phyloP scores from a whole-genome alignment of 2,329 filamentous ascomycete genomes.

The Pseudogymnoascus sp. region DNA sequence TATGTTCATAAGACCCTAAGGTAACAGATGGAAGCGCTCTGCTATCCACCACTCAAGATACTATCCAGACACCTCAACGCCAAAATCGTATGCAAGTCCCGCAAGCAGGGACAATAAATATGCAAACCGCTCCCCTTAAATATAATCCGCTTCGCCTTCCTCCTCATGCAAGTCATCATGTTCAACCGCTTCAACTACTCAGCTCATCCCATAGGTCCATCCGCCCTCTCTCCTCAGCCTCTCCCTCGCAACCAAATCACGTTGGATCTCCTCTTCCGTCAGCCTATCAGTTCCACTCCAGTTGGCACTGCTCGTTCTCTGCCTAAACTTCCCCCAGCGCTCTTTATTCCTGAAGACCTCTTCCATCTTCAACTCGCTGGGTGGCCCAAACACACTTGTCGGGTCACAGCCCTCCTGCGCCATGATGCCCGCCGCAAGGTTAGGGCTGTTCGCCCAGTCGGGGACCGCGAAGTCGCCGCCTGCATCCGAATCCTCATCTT shows the following conservation, averaged over 20 bases:
- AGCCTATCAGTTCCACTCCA: slow-evolving; percentile 78
- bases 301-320: slow-evolving; percentile 87
- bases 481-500: slow-evolving; percentile 69
- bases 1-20: slow-evolving; percentile 4
- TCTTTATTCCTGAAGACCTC: slow-evolving; percentile 93
- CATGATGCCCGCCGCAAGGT: slow-evolving; percentile 65
- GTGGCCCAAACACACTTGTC: slow-evolving; percentile 78
- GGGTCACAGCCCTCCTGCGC: slow-evolving; percentile 82
- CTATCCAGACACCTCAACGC: slow-evolving; percentile 3
- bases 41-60: slow-evolving; percentile 3
- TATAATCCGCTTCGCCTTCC: background rate
- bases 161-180: background rate
- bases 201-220: slow-evolving; percentile 56
- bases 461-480: slow-evolving; percentile 55
- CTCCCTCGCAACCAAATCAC: slow-evolving; percentile 71
- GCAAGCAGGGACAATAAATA: slow-evolving; percentile 1
- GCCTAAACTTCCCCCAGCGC: slow-evolving; percentile 76
- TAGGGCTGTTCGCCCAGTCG: slow-evolving; percentile 82
- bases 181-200: background rate
- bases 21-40: slow-evolving; percentile 1
- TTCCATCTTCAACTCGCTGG: slow-evolving; percentile 85
- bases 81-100: slow-evolving; percentile 2
- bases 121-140: slow-evolving; percentile 3
- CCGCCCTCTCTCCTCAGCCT: slow-evolving; percentile 73
- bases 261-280: slow-evolving; percentile 78